A percentile compares a stretch with the other conserved stretches of the same genome.
Conservation (phyloP, 2,329 filamentous ascomycete genomes). For the Microsporum ferrugineum region DNA sequence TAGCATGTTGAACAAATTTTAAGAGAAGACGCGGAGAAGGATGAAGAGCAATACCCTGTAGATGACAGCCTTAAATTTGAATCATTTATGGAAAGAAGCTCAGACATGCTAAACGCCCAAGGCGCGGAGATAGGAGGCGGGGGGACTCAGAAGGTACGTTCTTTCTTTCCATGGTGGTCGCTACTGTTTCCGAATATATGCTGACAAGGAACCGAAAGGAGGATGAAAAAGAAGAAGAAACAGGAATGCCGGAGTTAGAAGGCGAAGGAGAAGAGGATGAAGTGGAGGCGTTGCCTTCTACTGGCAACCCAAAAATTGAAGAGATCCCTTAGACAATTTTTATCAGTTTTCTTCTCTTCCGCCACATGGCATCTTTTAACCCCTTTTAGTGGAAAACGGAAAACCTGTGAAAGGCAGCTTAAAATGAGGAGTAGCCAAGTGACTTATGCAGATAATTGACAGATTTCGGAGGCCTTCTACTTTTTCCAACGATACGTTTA, state of each 20-base stretch:
- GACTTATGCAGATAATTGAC: no score
- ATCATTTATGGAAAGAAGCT: constrained; percentile 29
- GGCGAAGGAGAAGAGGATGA: constrained; percentile 36
- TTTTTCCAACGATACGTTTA: no score
- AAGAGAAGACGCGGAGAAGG: no score
- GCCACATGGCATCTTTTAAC: background rate
- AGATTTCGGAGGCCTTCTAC: no score
- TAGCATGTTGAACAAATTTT: no score
- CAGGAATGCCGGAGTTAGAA: constrained; percentile 77
- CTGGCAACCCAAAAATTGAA: constrained; percentile 24
- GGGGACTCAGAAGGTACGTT: constrained; percentile 29
- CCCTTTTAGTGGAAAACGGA: no score
- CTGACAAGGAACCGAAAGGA: constrained; percentile 9
- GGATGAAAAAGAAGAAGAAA: constrained; percentile 54
- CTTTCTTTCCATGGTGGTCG: background rate
- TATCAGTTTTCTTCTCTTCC: background rate
- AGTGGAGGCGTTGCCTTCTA: constrained; percentile 24
- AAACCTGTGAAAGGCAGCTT: no score
- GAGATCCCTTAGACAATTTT: constrained; percentile 12
- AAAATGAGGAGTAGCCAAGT: no score
- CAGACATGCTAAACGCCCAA: constrained; percentile 32
- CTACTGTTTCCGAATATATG: background rate
- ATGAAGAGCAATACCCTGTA: no score
- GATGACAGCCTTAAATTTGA: no score
- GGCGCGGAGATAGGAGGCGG: constrained; percentile 21